Evolutionary conservation across 768 basidiomycete genomes (phyloP), one percentile per base, ranked within the genome.

Genomic region (Hysterangium stoloniferum): DNA sequence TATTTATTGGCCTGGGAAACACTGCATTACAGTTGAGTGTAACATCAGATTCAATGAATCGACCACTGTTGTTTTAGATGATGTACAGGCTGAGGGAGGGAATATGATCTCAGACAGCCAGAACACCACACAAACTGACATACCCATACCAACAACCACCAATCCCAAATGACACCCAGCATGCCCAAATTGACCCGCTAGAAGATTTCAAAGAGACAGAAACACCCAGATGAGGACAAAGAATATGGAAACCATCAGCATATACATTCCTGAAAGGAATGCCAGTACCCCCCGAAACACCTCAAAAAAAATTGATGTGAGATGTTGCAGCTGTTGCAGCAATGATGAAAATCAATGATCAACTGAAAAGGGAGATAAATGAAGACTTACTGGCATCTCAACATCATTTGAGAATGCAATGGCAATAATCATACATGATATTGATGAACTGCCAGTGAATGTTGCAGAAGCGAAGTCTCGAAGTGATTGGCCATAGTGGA

Each of bases 1-100:
- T 3, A 57, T 71, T 9, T 71, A 69, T 50, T 72, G 66, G 67
- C 62, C 62, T 0, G 49, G 56, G 9, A 61, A 54, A 15, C 56
- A 50, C 4, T 44, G 41, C 1, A 50, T 68, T 3, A 52, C 57
- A 3, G 56, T 64, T 17, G 60, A 68, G 37, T 52, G 58, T 4
- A 63, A 61, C 42, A 57, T 57, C 22, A 58, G 53, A 33, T 56
- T 54, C 42, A 46, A 55, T 17, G 11, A 34, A 34, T 9, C 33
- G 33, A 17, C 17, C 33, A 34, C 33, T 9, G 17, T 17, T 34
- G 33, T 17, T 34, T 9, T 9, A 34, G 33, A 34, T 17, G 11
- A 9, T 9, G 33, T 34, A 34, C 33, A 34, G 17, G 33, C 33
- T 34, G 9, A 9, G 11, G 33, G 17, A 9, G 17, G 17, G 9